phyloP scores from a whole-genome alignment of 257 asterid genomes.

The Cynanchum wilfordii region DNA sequence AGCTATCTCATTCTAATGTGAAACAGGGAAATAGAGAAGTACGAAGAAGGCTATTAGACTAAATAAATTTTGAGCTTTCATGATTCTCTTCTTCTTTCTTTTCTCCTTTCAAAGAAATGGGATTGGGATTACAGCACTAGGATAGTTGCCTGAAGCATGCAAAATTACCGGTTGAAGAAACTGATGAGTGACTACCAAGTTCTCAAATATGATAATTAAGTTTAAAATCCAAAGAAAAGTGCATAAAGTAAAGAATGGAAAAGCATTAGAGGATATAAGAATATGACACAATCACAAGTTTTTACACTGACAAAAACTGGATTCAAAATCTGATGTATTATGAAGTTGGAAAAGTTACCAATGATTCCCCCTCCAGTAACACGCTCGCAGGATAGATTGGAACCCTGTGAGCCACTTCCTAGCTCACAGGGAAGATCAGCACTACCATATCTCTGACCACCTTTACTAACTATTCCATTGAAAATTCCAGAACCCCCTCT shows the following conservation, averaged over 20 bases:
- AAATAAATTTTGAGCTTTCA: not conserved
- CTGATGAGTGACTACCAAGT: not conserved
- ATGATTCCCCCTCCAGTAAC: constrained; percentile 93
- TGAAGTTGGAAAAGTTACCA: constrained; percentile 36
- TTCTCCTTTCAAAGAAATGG: not conserved
- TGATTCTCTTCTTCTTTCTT: not conserved
- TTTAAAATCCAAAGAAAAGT: not conserved
- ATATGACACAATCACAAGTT: not conserved
- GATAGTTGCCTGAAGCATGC: not conserved
- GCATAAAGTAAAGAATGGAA: too few species aligned
- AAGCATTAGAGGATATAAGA: not conserved
- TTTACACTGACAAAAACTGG: not conserved
- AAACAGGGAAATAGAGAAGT: not conserved
- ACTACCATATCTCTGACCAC: constrained; percentile 78
- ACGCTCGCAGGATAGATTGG: constrained; percentile 60
- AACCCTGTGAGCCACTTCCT: constrained; percentile 85
- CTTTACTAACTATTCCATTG: constrained; percentile 66
- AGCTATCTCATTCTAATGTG: not conserved
- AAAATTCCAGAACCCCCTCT: constrained; percentile 86
- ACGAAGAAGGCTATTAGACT: not conserved
- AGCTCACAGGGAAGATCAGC: constrained; percentile 94
- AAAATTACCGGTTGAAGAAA: not conserved
- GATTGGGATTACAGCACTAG: too few species aligned
- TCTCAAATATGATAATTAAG: not conserved
- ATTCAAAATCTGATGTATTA: not conserved